These are phyloP conservation scores for Polygonum maritimum DNA, from an alignment of 148 eudicot species.

Conservation along the genomic window DNA sequence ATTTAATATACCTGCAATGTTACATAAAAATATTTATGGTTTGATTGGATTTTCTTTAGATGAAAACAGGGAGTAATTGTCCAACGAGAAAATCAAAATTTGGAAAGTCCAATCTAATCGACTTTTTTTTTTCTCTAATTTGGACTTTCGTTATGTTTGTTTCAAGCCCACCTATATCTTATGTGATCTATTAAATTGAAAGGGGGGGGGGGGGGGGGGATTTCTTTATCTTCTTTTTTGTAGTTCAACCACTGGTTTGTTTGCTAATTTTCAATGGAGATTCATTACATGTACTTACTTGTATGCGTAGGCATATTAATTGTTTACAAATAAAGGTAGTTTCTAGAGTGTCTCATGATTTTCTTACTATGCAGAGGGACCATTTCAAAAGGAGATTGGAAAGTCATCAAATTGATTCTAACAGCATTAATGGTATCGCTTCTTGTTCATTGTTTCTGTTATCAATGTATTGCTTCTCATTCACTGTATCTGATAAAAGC, in stretches of 20 bases:
- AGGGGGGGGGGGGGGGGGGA: neutral
- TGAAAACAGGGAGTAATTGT: neutral
- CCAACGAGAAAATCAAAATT: neutral
- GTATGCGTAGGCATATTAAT: neutral
- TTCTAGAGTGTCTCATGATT: neutral
- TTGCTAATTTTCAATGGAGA: neutral
- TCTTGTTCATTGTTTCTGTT: neutral
- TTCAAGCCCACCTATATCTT: neutral
- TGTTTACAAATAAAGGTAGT: neutral
- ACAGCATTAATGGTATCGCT: slow-evolving; percentile 54
- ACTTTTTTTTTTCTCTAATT: neutral
- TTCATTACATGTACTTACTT: neutral
- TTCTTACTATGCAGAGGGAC: slow-evolving; percentile 57
- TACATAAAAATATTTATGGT: neutral
- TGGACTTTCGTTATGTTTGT: neutral
- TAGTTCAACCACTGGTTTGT: neutral
- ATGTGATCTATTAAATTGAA: neutral
- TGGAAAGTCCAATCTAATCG: neutral
- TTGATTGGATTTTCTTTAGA: neutral
- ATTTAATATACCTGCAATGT: neutral
- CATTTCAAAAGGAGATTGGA: slow-evolving; percentile 54
- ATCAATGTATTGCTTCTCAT: neutral
- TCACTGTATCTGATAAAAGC: neutral
- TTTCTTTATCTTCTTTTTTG: neutral
- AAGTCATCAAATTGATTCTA: slow-evolving; percentile 56